Evolutionary conservation across 345 rosid species (phyloP).

Genomic region (Lepidium didymum): DNA sequence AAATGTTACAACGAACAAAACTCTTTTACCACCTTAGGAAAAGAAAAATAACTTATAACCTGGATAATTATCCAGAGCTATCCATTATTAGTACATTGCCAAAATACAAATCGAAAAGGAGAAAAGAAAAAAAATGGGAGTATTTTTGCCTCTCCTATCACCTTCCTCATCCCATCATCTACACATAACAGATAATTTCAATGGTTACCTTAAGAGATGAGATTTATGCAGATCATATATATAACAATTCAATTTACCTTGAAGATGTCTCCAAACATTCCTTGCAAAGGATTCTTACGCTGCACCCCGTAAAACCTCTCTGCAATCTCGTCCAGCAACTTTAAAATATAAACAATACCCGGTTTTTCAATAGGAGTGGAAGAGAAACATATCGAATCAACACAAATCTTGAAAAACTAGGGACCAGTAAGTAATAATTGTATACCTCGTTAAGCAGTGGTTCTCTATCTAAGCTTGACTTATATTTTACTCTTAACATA

Average conservation of each 20-base stretch:
- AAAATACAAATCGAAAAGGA: conserved; percentile 5
- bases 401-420: not conserved
- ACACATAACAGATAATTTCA: not conserved
- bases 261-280: conserved; percentile 83
- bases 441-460: conserved; percentile 77
- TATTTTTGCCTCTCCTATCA: not conserved
- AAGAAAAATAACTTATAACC: not conserved
- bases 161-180: conserved; percentile 28
- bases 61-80: conserved; percentile 20
- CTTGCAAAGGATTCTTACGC: conserved; percentile 78
- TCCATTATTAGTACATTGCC: conserved; percentile 5
- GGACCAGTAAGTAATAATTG: not conserved
- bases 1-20: conserved; percentile 15
- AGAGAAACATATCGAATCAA: not conserved
- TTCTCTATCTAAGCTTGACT: conserved; percentile 69
- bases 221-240: not conserved
- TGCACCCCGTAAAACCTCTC: conserved; percentile 75
- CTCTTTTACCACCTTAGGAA: conserved; percentile 4
- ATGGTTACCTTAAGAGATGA: not conserved
- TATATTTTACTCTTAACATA: conserved; percentile 68
- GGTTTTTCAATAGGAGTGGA: not conserved
- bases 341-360: conserved; percentile 19
- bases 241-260: conserved; percentile 34
- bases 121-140: not conserved
- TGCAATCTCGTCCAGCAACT: conserved; percentile 81